Conservation (phyloP, 208 protist genomes). For the Acanthamoeba royreba region DNA sequence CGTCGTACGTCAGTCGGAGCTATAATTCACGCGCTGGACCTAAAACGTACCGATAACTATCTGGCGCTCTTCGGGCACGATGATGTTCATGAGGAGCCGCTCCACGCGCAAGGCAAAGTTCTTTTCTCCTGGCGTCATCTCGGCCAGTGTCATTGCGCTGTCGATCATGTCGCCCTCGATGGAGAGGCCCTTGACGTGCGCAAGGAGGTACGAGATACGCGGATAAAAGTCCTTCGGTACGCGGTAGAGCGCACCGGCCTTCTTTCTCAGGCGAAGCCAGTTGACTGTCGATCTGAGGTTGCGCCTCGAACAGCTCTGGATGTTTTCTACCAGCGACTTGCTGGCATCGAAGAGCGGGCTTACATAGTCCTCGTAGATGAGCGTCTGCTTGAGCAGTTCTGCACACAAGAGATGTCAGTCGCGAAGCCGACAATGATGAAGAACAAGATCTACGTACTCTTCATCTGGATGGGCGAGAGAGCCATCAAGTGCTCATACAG, state of each 20-base stretch:
- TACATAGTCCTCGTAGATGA: not conserved
- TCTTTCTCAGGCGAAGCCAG: not conserved
- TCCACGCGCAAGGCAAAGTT: slow-evolving; percentile 33
- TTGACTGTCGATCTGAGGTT: not conserved
- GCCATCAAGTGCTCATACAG: slow-evolving; percentile 6
- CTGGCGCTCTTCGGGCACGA: not conserved
- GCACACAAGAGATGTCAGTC: not conserved
- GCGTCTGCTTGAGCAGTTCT: not conserved
- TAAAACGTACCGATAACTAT: not conserved
- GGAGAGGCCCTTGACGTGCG: not conserved
- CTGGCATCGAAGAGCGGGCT: not conserved
- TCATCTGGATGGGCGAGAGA: slow-evolving; percentile 29
- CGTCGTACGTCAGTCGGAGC: too few species aligned
- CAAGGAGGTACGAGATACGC: not conserved
- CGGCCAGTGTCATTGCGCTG: not conserved
- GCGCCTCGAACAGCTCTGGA: not conserved
- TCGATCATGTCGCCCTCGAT: not conserved
- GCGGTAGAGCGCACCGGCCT: not conserved
- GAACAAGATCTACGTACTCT: too few species aligned
- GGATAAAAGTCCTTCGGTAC: not conserved
- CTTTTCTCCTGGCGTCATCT: slow-evolving; percentile 29
- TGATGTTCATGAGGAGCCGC: slow-evolving; percentile 2
- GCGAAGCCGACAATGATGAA: too few species aligned
- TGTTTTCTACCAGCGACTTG: not conserved
- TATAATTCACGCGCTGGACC: too few species aligned